phyloP scores from a whole-genome alignment of 306 rosid genomes.

The Fragaria ananassa region DNA sequence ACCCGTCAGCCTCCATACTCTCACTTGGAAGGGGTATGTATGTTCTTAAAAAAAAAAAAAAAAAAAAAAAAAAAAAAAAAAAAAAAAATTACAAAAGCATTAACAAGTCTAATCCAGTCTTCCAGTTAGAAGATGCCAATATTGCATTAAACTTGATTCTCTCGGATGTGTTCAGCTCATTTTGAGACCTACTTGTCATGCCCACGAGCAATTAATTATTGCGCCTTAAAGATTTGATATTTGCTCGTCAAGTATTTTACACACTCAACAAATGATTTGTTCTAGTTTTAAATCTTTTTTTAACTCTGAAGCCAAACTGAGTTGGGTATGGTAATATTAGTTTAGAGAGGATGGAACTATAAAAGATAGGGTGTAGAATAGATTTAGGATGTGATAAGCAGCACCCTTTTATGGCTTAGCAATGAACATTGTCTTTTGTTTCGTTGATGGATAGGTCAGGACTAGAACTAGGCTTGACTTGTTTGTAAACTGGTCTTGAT shows the following conservation, averaged over 20 bases:
- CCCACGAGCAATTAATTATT: too few species aligned
- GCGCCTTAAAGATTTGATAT: too few species aligned
- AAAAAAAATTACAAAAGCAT: not conserved
- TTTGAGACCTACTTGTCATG: too few species aligned
- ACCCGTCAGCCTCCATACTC: constrained; percentile 67
- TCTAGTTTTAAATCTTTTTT: not conserved
- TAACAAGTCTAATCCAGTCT: not conserved
- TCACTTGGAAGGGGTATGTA: constrained; percentile 57
- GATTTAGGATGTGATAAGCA: not conserved
- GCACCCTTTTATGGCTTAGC: not conserved
- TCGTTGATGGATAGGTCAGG: not conserved
- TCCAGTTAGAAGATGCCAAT: not conserved
- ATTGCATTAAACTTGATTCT: not conserved
- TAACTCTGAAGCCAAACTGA: not conserved
- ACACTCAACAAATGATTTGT: too few species aligned
- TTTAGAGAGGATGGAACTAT: not conserved
- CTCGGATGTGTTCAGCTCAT: too few species aligned
- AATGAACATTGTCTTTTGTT: not conserved
- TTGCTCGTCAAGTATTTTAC: too few species aligned
- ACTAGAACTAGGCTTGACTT: not conserved
- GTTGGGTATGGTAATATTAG: not conserved
- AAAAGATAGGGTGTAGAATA: not conserved
- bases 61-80: not conserved
- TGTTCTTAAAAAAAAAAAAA: not conserved
- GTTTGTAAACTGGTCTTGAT: not conserved